Evolutionary conservation across 176 grass and related monocot species (phyloP).

Genomic region (Thinopyrum elongatum): DNA sequence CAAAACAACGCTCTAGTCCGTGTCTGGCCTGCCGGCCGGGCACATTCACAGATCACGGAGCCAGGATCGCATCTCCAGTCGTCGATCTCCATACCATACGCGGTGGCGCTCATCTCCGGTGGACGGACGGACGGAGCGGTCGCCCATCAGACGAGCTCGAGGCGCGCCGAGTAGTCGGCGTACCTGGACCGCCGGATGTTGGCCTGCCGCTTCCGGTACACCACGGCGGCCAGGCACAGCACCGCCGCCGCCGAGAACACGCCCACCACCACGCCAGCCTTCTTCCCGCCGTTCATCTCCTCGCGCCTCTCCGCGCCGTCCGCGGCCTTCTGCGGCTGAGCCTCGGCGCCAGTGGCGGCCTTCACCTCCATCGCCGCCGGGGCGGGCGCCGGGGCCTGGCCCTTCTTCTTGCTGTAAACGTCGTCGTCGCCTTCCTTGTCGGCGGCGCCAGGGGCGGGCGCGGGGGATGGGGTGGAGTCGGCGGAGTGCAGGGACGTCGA

Average conservation of each 20-base stretch:
- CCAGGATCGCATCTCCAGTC: neutral
- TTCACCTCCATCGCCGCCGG: conserved; percentile 21
- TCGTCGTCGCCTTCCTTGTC: neutral
- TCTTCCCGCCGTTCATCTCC: conserved; percentile 47
- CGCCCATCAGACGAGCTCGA: conserved; percentile 59
- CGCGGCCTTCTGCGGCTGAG: neutral
- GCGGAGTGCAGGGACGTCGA: neutral
- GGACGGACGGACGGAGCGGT: neutral
- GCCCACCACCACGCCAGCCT: conserved; percentile 59
- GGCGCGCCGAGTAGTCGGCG: conserved; percentile 58
- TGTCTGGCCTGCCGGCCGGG: no score
- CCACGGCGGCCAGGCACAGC: conserved; percentile 37
- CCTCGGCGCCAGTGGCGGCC: neutral
- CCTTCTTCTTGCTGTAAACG: neutral
- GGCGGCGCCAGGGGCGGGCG: neutral
- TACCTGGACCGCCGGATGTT: conserved; percentile 85
- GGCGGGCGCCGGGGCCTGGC: conserved; percentile 31
- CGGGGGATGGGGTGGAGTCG: neutral
- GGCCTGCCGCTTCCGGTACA: conserved; percentile 69
- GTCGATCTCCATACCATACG: neutral
- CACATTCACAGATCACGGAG: neutral
- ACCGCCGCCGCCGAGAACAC: conserved; percentile 48
- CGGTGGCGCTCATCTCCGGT: neutral
- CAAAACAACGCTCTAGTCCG: no score
- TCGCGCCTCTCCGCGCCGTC: neutral